These are phyloP conservation scores for Pyrenophora seminiperda DNA, from an alignment of 2,329 filamentous ascomycete species.

Conservation along the genomic window DNA sequence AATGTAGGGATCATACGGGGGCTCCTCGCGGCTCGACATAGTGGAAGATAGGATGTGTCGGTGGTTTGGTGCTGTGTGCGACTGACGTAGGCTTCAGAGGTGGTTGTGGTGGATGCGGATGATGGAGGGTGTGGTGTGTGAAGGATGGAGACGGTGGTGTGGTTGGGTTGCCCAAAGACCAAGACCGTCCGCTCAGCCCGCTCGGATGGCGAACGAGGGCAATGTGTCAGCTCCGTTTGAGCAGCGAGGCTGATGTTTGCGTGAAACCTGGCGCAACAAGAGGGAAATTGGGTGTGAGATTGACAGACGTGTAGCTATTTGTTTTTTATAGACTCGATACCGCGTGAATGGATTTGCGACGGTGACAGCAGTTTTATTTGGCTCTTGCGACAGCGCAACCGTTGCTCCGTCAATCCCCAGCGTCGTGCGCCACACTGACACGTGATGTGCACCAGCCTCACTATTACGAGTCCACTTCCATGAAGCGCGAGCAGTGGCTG, in stretches of 20 bases:
- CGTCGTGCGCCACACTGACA: slow-evolving; percentile 16
- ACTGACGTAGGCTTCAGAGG: slow-evolving; percentile 22
- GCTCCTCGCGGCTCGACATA: slow-evolving; percentile 62
- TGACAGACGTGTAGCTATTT: slow-evolving; percentile 1
- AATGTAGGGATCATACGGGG: slow-evolving; percentile 84
- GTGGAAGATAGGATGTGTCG: slow-evolving; percentile 9
- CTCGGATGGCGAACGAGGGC: slow-evolving; percentile 26
- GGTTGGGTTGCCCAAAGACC: slow-evolving; percentile 16
- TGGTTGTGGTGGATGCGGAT: slow-evolving; percentile 25
- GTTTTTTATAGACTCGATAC: slow-evolving; percentile 7
- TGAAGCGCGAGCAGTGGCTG: background rate
- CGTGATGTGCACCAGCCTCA: slow-evolving; percentile 19
- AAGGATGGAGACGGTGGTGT: slow-evolving; percentile 29
- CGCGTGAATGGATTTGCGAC: slow-evolving; percentile 3
- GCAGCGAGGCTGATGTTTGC: slow-evolving; percentile 37
- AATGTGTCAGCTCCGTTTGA: slow-evolving; percentile 40
- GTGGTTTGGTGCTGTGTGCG: slow-evolving; percentile 20
- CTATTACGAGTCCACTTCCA: background rate
- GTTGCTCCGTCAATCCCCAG: slow-evolving; percentile 7
- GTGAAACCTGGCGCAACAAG: slow-evolving; percentile 31
- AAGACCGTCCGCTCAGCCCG: slow-evolving; percentile 21
- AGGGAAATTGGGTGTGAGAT: slow-evolving; percentile 7
- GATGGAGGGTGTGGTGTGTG: slow-evolving; percentile 30
- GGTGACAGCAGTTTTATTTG: slow-evolving; percentile 13
- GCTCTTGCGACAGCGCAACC: slow-evolving; percentile 11